Evolutionary conservation across 192 early-diverging fungal species (phyloP).

Genomic region (Radiomyces spectabilis): DNA sequence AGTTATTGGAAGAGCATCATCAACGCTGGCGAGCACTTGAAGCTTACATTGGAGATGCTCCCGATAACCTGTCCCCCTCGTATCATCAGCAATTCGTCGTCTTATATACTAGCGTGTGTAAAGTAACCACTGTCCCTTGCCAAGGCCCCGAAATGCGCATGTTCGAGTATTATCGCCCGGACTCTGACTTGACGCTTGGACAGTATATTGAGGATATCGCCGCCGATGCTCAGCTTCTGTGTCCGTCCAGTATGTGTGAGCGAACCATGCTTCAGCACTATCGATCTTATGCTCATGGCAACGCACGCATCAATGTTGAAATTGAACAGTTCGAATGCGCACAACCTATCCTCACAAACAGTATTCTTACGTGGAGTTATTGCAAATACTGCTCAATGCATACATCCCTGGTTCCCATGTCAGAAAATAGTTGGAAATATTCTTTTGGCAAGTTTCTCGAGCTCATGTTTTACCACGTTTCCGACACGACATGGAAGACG

Average conservation of each 20-base stretch:
- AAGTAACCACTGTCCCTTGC: conserved; percentile 54
- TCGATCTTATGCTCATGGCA: conserved; percentile 80
- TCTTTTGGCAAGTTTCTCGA: conserved; percentile 98
- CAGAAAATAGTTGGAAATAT: conserved; percentile 79
- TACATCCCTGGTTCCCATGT: conserved; percentile 71
- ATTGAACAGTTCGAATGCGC: conserved; percentile 51
- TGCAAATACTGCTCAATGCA: conserved; percentile 64
- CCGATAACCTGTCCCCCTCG: conserved; percentile 50
- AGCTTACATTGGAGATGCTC: not conserved
- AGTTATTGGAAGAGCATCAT: conserved; percentile 34
- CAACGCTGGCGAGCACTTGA: conserved; percentile 38
- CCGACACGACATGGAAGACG: conserved; percentile 47
- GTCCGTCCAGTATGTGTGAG: conserved; percentile 69
- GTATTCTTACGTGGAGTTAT: conserved; percentile 80
- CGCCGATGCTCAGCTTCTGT: conserved; percentile 53
- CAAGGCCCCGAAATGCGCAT: conserved; percentile 61
- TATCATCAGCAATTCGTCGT: conserved; percentile 65
- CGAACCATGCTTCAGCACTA: conserved; percentile 72
- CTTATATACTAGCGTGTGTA: conserved; percentile 57
- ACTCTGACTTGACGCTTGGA: conserved; percentile 78
- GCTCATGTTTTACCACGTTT: conserved; percentile 73
- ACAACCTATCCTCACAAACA: conserved; percentile 51
- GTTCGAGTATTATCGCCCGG: conserved; percentile 68
- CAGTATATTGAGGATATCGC: conserved; percentile 82
- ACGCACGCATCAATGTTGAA: conserved; percentile 68